Conservation (phyloP, 345 rosid species). For the Physaria fendleri region DNA sequence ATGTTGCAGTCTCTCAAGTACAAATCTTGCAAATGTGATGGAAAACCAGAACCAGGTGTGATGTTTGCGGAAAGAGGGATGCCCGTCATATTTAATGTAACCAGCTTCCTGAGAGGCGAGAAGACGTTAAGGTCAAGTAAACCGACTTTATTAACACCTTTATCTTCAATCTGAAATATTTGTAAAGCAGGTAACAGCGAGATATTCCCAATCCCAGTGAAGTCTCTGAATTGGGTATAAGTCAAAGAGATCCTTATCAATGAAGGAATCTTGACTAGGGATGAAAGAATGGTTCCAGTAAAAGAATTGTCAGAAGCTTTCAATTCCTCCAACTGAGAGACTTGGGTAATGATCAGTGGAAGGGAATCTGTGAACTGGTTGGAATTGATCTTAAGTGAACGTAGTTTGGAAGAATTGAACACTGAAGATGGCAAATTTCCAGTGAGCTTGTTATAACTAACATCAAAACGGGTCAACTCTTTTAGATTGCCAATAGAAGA, state of each 20-base stretch:
- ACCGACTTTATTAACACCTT: background rate
- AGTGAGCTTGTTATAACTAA: too few species aligned
- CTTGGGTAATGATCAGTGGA: background rate
- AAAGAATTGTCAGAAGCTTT: background rate
- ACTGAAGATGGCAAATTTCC: too few species aligned
- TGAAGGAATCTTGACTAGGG: background rate
- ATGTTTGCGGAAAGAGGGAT: background rate
- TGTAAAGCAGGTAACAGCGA: background rate
- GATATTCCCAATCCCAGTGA: background rate
- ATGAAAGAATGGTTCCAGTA: background rate
- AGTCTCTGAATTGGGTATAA: background rate
- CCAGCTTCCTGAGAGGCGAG: background rate
- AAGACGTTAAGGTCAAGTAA: background rate
- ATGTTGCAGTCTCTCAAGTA: background rate
- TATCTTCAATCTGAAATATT: background rate
- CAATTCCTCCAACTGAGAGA: background rate
- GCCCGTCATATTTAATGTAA: background rate
- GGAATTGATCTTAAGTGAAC: background rate
- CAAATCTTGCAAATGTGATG: rapidly evolving
- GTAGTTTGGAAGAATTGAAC: too few species aligned
- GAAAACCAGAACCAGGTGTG: background rate
- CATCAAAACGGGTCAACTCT: too few species aligned
- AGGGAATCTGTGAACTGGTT: background rate
- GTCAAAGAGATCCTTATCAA: background rate
- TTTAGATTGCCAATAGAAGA: too few species aligned